A percentile compares a stretch with the other conserved stretches of the same genome.
Evolutionary conservation across 768 basidiomycete species (phyloP).

Genomic region (Russula brevipes): DNA sequence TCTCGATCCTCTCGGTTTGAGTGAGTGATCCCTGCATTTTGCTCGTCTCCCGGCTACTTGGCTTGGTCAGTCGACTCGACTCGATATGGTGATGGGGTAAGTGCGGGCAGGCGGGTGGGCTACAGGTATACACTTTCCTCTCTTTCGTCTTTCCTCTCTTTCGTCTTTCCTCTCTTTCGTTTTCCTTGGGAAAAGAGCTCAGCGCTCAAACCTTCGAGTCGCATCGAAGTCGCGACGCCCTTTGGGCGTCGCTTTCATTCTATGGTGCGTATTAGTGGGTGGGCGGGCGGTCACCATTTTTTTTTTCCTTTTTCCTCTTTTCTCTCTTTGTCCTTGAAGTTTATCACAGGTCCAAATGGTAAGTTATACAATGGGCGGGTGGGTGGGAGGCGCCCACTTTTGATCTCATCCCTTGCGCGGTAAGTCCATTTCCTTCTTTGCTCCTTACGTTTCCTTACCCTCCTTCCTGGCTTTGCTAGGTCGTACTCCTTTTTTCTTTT

Average conservation of each 20-base stretch:
- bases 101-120: conserved; percentile 20
- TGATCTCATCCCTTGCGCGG: no score
- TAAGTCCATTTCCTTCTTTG: no score
- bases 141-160: background rate
- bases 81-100: conserved; percentile 16
- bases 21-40: no score
- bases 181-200: background rate
- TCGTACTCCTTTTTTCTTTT: no score
- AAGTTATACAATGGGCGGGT: no score
- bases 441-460: no score
- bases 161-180: background rate
- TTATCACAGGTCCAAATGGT: no score
- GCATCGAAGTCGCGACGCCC: background rate
- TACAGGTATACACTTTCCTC: background rate
- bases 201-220: background rate
- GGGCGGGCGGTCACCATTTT: conserved; percentile 8
- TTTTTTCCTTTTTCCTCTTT: background rate
- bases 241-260: background rate
- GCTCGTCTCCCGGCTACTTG: background rate
- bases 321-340: no score
- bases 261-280: conserved; percentile 18
- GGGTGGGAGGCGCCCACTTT: no score
- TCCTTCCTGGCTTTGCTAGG: no score
- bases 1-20: background rate
- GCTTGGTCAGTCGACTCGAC: background rate